phyloP scores from a whole-genome alignment of 306 rosid genomes.

The Prunus kanzakura region DNA sequence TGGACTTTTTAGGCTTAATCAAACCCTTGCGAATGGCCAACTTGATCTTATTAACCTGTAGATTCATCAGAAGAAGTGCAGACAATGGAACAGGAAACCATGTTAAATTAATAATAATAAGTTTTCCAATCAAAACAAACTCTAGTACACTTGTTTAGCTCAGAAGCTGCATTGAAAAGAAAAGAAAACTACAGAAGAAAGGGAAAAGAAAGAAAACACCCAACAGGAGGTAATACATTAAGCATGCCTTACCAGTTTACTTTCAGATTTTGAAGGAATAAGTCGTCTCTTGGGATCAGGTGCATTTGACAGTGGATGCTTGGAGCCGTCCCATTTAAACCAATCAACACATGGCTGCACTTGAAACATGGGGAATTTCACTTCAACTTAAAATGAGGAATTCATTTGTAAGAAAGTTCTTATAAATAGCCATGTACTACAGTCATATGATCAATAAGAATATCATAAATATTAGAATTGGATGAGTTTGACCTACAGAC shows the following conservation, averaged over 20 bases:
- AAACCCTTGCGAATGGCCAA: conserved; percentile 80
- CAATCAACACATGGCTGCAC: conserved; percentile 80
- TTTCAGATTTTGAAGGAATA: conserved; percentile 93
- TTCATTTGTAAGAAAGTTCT: conserved; percentile 4
- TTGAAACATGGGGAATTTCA: conserved; percentile 15
- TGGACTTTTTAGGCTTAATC: conserved; percentile 69
- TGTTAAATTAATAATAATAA: background rate
- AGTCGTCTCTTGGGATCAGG: conserved; percentile 98
- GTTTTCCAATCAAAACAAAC: background rate
- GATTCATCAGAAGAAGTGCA: conserved; percentile 20
- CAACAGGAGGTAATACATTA: background rate
- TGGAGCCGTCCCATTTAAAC: conserved; percentile 88
- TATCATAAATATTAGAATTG: background rate
- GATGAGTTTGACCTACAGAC: conserved; percentile 40
- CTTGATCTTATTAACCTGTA: conserved; percentile 70
- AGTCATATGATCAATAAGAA: background rate
- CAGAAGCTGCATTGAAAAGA: background rate
- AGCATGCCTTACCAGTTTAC: conserved; percentile 53
- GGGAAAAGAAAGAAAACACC: background rate
- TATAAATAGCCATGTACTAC: background rate
- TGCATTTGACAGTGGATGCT: conserved; percentile 82
- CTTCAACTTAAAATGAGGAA: conserved; percentile 3
- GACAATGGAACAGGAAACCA: conserved; percentile 18
- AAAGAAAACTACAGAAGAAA: background rate
- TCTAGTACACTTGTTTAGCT: background rate